These are phyloP conservation scores for Mucor sp. DNA, from an alignment of 371 early-diverging fungal genomes.

Conservation along the genomic window DNA sequence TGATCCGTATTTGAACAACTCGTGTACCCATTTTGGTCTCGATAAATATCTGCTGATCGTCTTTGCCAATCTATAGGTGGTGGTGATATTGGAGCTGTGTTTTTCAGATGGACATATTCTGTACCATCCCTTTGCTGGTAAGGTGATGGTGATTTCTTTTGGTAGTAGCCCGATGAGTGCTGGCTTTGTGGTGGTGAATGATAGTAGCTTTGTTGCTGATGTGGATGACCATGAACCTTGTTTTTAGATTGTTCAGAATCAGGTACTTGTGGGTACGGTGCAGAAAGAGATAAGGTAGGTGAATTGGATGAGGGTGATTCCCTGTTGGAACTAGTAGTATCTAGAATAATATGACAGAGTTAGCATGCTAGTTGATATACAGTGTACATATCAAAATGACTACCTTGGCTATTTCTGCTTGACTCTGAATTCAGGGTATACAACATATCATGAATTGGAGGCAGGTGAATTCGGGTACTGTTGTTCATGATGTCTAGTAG, in stretches of 20 bases:
- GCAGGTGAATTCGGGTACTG: conserved; percentile 7
- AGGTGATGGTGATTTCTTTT: neutral
- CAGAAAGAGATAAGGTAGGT: neutral
- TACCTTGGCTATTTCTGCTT: neutral
- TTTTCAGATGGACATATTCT: neutral
- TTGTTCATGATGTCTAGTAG: neutral
- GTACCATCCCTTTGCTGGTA: neutral
- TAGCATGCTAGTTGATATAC: neutral
- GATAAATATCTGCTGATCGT: neutral
- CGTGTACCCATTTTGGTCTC: neutral
- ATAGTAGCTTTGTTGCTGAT: neutral
- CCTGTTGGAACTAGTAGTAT: neutral
- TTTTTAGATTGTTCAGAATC: neutral
- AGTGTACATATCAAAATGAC: neutral
- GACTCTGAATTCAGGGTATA: neutral
- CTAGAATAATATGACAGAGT: neutral
- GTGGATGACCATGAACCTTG: neutral
- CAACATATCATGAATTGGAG: conserved; percentile 19
- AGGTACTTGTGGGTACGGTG: neutral
- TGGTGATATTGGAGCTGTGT: neutral
- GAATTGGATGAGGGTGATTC: neutral
- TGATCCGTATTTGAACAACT: neutral
- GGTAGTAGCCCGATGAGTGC: neutral
- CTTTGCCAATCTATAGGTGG: neutral
- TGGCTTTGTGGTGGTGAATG: neutral